Evolutionary conservation across 1,139 yeast species (phyloP).

Genomic region (Scheffersomyces parashehatae): DNA sequence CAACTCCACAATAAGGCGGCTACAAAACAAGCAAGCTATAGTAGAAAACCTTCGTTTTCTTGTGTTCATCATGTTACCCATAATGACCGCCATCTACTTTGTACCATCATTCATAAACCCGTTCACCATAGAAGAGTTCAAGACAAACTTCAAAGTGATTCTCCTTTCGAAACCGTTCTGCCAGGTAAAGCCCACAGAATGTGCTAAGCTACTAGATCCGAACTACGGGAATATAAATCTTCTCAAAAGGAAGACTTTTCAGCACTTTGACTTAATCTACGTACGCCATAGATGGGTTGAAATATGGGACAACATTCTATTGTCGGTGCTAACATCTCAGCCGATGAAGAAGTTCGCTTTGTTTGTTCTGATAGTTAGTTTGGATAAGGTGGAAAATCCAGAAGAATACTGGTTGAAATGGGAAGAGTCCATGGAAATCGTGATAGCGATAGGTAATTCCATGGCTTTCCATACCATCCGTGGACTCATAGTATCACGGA

Average conservation of each 20-base stretch:
- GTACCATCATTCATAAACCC: constrained; percentile 9
- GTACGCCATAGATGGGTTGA: constrained; percentile 16
- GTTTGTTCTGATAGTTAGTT: not conserved
- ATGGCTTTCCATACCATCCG: constrained; percentile 15
- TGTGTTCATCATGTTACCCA: constrained; percentile 7
- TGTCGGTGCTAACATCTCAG: constrained; percentile 4
- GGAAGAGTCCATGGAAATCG: constrained; percentile 14
- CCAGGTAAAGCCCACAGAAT: constrained; percentile 14
- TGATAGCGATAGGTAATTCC: constrained; percentile 17
- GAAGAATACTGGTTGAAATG: constrained; percentile 4
- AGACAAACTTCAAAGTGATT: constrained; percentile 14
- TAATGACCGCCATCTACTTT: constrained; percentile 6
- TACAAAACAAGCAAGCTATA: not conserved
- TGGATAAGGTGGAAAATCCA: not conserved
- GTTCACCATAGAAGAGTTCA: constrained; percentile 10
- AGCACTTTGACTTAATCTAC: constrained; percentile 17
- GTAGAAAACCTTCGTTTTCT: constrained; percentile 6
- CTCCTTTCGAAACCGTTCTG: constrained; percentile 17
- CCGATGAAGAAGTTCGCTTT: constrained; percentile 3
- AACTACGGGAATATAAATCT: constrained; percentile 8
- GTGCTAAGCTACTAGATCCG: constrained; percentile 12
- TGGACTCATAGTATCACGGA: constrained; percentile 18
- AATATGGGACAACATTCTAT: constrained; percentile 11
- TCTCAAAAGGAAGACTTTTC: constrained; percentile 12
- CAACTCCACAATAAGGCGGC: too few relatives aligned